Evolutionary conservation across 495 filamentous ascomycete genomes (phyloP).

Genomic region (Pyronema omphalodes): DNA sequence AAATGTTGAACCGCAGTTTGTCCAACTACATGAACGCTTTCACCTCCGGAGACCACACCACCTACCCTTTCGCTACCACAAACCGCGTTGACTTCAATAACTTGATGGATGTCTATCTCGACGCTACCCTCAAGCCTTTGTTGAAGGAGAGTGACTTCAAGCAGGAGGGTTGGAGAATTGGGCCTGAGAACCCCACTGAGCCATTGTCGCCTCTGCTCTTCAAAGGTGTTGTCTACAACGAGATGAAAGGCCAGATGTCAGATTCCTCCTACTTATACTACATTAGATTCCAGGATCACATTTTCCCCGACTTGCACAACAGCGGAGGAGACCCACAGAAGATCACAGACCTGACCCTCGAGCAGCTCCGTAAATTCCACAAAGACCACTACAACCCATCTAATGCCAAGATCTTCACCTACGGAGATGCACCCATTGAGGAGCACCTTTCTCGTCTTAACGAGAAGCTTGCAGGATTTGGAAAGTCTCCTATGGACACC

Average conservation of each 20-base stretch:
- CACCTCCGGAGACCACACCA: constrained; percentile 90
- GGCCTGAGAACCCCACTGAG: constrained; percentile 65
- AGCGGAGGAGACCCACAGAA: constrained; percentile 89
- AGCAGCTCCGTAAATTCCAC: constrained; percentile 72
- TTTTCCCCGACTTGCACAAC: constrained; percentile 84
- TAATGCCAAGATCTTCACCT: constrained; percentile 86
- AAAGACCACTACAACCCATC: constrained; percentile 88
- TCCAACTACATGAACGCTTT: constrained; percentile 99
- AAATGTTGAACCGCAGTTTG: constrained; percentile 92
- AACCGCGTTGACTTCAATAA: constrained; percentile 90
- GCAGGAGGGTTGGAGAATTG: constrained; percentile 92
- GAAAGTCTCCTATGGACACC: constrained; percentile 45
- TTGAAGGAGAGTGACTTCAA: constrained; percentile 80
- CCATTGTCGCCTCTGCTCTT: constrained; percentile 54
- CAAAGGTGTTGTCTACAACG: constrained; percentile 97
- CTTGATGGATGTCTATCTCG: constrained; percentile 87
- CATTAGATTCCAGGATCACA: constrained; percentile 81
- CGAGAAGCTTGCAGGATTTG: constrained; percentile 49
- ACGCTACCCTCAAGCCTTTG: constrained; percentile 77
- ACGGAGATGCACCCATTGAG: constrained; percentile 74
- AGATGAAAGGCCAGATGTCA: constrained; percentile 99
- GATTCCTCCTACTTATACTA: constrained; percentile 93
- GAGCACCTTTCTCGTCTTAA: constrained; percentile 65
- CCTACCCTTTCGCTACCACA: constrained; percentile 95
- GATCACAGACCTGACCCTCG: constrained; percentile 84